These are phyloP conservation scores for Fomitopsis pinicola DNA, from an alignment of 1,284 basidiomycete genomes.

Conservation along the genomic window DNA sequence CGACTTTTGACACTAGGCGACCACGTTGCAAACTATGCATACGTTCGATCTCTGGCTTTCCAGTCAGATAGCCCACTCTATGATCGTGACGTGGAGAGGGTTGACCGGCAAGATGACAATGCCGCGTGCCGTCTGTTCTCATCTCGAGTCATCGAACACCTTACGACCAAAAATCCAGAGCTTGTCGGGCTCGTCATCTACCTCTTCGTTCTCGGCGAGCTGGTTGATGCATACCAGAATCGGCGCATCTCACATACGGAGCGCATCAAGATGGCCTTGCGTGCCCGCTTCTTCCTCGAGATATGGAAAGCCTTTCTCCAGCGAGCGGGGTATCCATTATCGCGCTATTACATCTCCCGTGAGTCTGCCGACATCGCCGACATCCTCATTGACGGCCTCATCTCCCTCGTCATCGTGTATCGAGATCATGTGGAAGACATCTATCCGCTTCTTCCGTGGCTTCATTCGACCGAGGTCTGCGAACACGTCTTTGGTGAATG, in stretches of 20 bases:
- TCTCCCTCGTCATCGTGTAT: slow-evolving; percentile 29
- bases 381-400: slow-evolving; percentile 27
- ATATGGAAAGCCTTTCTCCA: slow-evolving; percentile 29
- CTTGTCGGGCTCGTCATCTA: slow-evolving; percentile 14
- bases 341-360: slow-evolving; percentile 30
- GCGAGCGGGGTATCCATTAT: too few species aligned
- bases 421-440: slow-evolving; percentile 24
- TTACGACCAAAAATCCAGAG: slow-evolving; percentile 10
- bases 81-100: slow-evolving; percentile 30
- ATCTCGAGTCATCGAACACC: slow-evolving; percentile 11
- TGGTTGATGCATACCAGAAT: slow-evolving; percentile 22
- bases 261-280: slow-evolving; percentile 29
- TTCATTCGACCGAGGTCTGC: slow-evolving; percentile 30
- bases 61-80: slow-evolving; percentile 21
- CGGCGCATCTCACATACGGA: slow-evolving; percentile 18
- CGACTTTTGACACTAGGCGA: slow-evolving; percentile 21
- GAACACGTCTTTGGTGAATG: slow-evolving; percentile 34
- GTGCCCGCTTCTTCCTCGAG: slow-evolving; percentile 31
- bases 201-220: slow-evolving; percentile 22
- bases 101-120: slow-evolving; percentile 38
- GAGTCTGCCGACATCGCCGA: slow-evolving; percentile 28
- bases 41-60: slow-evolving; percentile 3
- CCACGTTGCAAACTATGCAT: slow-evolving; percentile 2
- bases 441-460: slow-evolving; percentile 28
- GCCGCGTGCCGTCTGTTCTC: slow-evolving; percentile 31